Evolutionary conservation across 441 rosid species (phyloP).

Genomic region (Erysimum cheiri): DNA sequence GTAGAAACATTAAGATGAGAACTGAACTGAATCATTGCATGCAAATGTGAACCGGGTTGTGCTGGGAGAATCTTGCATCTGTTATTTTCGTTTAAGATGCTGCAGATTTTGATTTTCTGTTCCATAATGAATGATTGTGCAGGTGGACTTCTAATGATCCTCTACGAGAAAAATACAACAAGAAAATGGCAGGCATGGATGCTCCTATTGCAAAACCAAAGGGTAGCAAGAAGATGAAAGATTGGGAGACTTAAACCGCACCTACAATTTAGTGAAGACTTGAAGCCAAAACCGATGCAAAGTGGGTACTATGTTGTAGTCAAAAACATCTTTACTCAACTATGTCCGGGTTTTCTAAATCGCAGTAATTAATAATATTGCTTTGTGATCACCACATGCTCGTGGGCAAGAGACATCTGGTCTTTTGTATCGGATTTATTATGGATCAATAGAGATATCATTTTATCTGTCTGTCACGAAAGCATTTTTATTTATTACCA

Average conservation of each 20-base stretch:
- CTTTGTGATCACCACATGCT: too few relatives aligned
- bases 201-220: constrained; percentile 77
- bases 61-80: constrained; percentile 10
- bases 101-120: constrained; percentile 6
- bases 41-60: not conserved
- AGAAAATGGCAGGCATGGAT: constrained; percentile 91
- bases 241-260: constrained; percentile 59
- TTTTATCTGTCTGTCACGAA: too few relatives aligned
- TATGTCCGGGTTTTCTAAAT: too few relatives aligned
- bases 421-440: too few relatives aligned
- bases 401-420: too few relatives aligned
- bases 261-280: not conserved
- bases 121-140: constrained; percentile 39
- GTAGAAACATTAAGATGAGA: constrained; percentile 29
- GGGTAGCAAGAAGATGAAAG: constrained; percentile 96
- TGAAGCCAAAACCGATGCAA: constrained; percentile 7
- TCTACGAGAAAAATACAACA: constrained; percentile 81
- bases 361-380: too few relatives aligned
- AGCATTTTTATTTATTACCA: too few relatives aligned
- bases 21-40: constrained; percentile 6
- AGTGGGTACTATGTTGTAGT: not conserved
- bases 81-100: not conserved
- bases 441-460: too few relatives aligned
- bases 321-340: too few relatives aligned
- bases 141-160: constrained; percentile 87